Base-by-base conservation (phyloP, 495 filamentous ascomycete genomes). In the Neurospora sp. region DNA sequence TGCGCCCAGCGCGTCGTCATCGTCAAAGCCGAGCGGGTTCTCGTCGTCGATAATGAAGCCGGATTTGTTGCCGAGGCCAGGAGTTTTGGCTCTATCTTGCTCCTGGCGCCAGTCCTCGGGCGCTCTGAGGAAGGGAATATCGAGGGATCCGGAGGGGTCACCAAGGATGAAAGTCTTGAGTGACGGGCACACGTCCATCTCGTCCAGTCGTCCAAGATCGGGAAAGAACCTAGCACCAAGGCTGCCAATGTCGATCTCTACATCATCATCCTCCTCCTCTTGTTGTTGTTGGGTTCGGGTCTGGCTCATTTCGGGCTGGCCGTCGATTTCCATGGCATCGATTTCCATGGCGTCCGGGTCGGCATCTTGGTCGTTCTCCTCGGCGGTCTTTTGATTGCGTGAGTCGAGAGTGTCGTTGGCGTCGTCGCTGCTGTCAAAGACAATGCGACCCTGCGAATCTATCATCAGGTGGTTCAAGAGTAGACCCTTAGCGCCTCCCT, bases 341-440 rank as follows among this genome's bases (percentile, higher is more conserved):
- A 69, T 44, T 31, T 73, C 59, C 4, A 77, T 79, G 5, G 72
- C 20, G 75, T 82, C 82, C 65, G 81, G 79, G 5, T 83, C 80
- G 18, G 77, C 77, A 38, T 83, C 83, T 70, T 65, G 12, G 53
- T 89, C 89, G 6, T 82, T 84, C 18, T 86, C 88, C 72, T 88
- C 85, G 11, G 78, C 81, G 20, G 84, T 82, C 71, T 81, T 84
- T 39, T 81, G 80, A 69, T 77, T 80, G 65, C 79, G 78, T 7
- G 78, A 80, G 37, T 81, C 80, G 59, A 81, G 78, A 3, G 82
- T 83, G 76, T 96, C 92, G 65, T 89, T 88, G 69, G 89, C 86
- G 77, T 99, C 96, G 79, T 99, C 96, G 72, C 94, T 97, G 83
- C 94, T 97, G 78, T 98, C 96, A 76, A 99, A 99, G 31, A 98